A percentile compares a stretch with the other conserved stretches of the same genome.
phyloP scores from a whole-genome alignment of 2,329 filamentous ascomycete genomes.

The Aspergillus sp. region DNA sequence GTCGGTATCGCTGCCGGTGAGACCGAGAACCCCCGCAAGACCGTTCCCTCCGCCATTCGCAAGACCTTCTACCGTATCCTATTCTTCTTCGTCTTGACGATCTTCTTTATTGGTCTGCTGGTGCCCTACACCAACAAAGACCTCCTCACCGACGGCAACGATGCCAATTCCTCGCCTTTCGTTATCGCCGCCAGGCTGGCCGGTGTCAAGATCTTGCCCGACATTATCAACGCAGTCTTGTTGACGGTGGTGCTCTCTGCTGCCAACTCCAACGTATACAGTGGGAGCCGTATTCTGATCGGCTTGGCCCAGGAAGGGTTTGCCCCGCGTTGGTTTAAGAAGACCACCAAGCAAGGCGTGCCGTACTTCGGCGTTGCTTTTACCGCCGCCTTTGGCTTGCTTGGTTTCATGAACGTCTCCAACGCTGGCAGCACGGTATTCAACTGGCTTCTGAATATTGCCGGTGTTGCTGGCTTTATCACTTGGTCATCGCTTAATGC shows the following conservation, averaged over 20 bases:
- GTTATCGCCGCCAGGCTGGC: conserved; percentile 45
- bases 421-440: conserved; percentile 62
- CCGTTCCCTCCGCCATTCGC: conserved; percentile 69
- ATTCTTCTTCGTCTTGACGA: conserved; percentile 49
- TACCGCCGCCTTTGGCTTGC: conserved; percentile 56
- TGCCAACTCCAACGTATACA: conserved; percentile 44
- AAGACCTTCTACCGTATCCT: conserved; percentile 76
- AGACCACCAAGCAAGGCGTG: conserved; percentile 43
- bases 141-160: conserved; percentile 48
- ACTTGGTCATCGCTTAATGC: conserved; percentile 40
- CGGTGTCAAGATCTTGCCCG: conserved; percentile 38
- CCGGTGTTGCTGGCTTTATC: conserved; percentile 37
- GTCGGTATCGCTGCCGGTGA: conserved; percentile 79
- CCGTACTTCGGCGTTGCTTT: conserved; percentile 47
- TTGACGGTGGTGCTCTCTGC: conserved; percentile 45
- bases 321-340: conserved; percentile 45
- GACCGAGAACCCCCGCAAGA: conserved; percentile 69
- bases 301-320: conserved; percentile 56
- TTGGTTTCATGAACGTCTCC: conserved; percentile 70
- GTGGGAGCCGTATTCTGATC: conserved; percentile 65
- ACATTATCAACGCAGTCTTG: conserved; percentile 44
- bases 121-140: conserved; percentile 61
- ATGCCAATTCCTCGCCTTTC: conserved; percentile 40
- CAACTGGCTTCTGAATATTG: conserved; percentile 36
- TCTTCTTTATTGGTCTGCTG: conserved; percentile 69